Conservation (phyloP, 2,329 filamentous ascomycete species). For the Fusarium sp. region DNA sequence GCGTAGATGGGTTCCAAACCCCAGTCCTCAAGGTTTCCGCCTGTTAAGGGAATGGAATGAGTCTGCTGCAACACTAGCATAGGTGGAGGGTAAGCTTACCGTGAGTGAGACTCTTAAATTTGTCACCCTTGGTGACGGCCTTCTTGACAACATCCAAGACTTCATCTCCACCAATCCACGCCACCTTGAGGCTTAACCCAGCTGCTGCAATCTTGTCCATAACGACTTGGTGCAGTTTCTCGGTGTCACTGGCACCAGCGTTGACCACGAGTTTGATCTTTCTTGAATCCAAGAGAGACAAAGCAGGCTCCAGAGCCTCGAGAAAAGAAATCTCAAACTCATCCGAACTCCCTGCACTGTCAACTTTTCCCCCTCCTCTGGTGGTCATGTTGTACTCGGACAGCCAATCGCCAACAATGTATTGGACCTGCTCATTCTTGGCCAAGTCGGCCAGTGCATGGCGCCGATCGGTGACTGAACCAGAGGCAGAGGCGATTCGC, state of each 20-base stretch:
- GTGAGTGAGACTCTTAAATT: neutral
- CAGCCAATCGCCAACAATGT: slow-evolving; percentile 50
- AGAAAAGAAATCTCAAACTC: slow-evolving; percentile 57
- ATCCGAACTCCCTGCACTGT: slow-evolving; percentile 41
- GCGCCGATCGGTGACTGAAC: slow-evolving; percentile 34
- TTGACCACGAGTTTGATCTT: slow-evolving; percentile 52
- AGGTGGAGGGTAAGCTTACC: neutral
- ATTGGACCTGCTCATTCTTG: slow-evolving; percentile 44
- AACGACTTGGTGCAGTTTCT: slow-evolving; percentile 34
- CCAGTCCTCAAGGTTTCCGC: slow-evolving; percentile 44
- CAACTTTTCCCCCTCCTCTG: slow-evolving; percentile 44
- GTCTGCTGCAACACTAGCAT: neutral
- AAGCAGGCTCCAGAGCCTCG: slow-evolving; percentile 47
- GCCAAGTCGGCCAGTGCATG: slow-evolving; percentile 43
- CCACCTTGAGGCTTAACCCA: slow-evolving; percentile 48
- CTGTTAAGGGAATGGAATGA: slow-evolving; percentile 36
- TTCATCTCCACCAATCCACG: slow-evolving; percentile 50
- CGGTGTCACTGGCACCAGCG: slow-evolving; percentile 49
- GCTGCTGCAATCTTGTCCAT: slow-evolving; percentile 44
- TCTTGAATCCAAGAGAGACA: slow-evolving; percentile 44
- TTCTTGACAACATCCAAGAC: slow-evolving; percentile 45
- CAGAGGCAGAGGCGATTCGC: neutral
- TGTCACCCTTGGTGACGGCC: neutral
- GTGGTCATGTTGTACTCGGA: slow-evolving; percentile 47
- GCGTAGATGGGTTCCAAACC: slow-evolving; percentile 42